Percentiles rank a stretch among this genome's conserved stretches.
Evolutionary conservation across 208 protist species (phyloP).

Genomic region (Acanthamoeba healyi): DNA sequence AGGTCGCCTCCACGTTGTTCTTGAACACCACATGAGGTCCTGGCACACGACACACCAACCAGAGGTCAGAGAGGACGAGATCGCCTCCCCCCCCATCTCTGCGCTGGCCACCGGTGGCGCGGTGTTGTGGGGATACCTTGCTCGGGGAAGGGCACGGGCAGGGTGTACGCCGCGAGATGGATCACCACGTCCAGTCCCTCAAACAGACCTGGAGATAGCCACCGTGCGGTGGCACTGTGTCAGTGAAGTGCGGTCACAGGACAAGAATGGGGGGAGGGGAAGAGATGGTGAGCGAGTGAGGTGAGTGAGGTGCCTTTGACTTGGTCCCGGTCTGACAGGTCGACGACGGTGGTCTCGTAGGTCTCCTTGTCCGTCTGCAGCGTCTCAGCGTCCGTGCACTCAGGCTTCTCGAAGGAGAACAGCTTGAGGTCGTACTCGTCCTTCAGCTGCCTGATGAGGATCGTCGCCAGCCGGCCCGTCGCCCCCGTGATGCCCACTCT

Average conservation of each 20-base stretch:
- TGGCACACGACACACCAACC: not conserved
- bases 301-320: not conserved
- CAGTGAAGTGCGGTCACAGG: too few species aligned
- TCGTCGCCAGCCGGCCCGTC: not conserved
- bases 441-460: not conserved
- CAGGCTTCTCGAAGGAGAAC: conserved; percentile 18
- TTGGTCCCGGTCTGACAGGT: not conserved
- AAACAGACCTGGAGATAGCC: not conserved
- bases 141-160: not conserved
- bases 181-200: conserved; percentile 45
- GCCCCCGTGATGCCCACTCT: not conserved
- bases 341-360: not conserved
- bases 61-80: not conserved
- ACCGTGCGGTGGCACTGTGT: not conserved
- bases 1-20: conserved; percentile 34
- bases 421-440: not conserved
- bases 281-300: too few species aligned
- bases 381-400: conserved; percentile 7
- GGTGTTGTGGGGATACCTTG: not conserved
- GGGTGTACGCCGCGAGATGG: not conserved
- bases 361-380: not conserved
- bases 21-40: not conserved
- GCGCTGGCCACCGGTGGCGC: too few species aligned
- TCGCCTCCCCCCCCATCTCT: too few species aligned
- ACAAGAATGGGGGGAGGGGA: too few species aligned